These are phyloP conservation scores for Trichoderma erinaceum DNA, from an alignment of 495 filamentous ascomycete species.

Conservation along the genomic window DNA sequence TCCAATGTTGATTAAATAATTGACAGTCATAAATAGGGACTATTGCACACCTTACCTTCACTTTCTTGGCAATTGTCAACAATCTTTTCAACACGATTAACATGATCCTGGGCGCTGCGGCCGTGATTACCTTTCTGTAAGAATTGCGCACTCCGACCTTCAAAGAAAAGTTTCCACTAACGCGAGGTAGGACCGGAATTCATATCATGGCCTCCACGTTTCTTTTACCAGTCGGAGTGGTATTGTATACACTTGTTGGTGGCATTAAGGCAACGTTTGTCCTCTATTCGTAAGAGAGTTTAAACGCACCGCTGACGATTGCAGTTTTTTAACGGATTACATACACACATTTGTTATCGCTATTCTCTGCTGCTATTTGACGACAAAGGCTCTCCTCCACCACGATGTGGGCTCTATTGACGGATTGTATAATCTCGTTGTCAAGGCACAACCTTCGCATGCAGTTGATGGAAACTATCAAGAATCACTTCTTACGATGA, in stretches of 20 bases:
- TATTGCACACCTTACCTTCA: slow-evolving; percentile 50
- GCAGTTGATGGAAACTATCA: neutral
- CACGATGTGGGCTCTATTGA: slow-evolving; percentile 8
- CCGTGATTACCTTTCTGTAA: slow-evolving; percentile 58
- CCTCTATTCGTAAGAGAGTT: neutral
- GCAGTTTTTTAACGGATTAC: slow-evolving; percentile 34
- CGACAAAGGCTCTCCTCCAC: neutral
- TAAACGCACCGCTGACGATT: neutral
- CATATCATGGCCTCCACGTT: slow-evolving; percentile 84
- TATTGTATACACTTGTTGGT: slow-evolving; percentile 26
- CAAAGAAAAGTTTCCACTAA: neutral
- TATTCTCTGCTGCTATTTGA: slow-evolving; percentile 22
- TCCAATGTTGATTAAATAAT: too few relatives aligned
- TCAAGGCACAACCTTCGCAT: neutral
- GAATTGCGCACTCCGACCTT: neutral
- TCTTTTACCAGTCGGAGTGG: slow-evolving; percentile 28
- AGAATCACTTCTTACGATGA: neutral
- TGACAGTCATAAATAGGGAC: slow-evolving; percentile 23
- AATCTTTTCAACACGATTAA: slow-evolving; percentile 51
- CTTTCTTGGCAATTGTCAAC: neutral
- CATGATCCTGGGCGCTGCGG: slow-evolving; percentile 78
- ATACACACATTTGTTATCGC: slow-evolving; percentile 31
- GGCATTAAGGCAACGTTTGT: slow-evolving; percentile 30
- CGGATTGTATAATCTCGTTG: neutral
- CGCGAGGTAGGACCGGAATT: slow-evolving; percentile 56